A percentile compares a stretch with the other conserved stretches of the same genome.
phyloP scores from a whole-genome alignment of 139 green algal genomes.

The Desmodesmus armatus region DNA sequence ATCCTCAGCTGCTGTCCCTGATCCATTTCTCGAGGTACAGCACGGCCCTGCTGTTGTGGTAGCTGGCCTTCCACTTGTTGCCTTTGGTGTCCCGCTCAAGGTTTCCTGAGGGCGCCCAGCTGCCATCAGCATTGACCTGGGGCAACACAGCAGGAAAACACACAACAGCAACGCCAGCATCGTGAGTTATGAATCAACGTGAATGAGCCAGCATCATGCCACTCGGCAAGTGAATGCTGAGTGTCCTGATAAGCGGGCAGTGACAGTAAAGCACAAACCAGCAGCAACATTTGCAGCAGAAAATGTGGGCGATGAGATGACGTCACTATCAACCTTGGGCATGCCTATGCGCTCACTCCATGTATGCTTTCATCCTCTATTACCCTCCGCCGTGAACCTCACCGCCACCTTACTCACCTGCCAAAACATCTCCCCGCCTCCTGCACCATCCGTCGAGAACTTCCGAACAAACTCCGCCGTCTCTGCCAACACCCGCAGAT shows the following conservation, averaged over 20 bases:
- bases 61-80: conserved; percentile 26
- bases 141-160: background rate
- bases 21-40: conserved; percentile 12
- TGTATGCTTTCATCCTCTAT: background rate
- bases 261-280: background rate
- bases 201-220: background rate
- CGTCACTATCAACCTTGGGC: background rate
- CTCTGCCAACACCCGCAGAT: background rate
- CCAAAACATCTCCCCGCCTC: conserved; percentile 13
- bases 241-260: background rate
- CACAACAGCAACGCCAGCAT: no score
- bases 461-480: background rate
- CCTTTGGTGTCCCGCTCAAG: background rate
- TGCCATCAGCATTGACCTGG: background rate
- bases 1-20: no score
- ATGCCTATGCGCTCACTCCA: background rate
- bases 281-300: background rate
- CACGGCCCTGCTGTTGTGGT: background rate
- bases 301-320: background rate
- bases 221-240: background rate
- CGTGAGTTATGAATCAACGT: no score
- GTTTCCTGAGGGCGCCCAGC: background rate
- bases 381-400: background rate
- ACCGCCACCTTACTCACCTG: no score
- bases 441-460: background rate